Conservation (phyloP, 2,329 filamentous ascomycete genomes). For the Penicillium digitatum region DNA sequence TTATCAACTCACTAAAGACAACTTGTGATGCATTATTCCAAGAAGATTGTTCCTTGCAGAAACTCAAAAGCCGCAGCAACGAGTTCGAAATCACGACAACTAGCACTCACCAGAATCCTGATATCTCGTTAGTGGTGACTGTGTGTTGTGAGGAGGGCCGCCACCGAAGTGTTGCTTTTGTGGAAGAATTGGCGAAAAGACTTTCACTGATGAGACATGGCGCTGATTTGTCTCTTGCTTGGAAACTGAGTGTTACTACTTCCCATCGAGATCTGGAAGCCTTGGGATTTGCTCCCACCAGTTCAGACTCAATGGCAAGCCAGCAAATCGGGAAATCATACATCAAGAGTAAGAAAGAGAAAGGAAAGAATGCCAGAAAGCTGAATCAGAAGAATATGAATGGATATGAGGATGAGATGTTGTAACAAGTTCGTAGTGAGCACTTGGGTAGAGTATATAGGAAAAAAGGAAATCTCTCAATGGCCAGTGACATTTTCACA, state of each 20-base stretch:
- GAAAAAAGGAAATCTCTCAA: neutral
- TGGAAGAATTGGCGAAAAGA: neutral
- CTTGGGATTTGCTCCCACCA: neutral
- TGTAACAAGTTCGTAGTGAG: neutral
- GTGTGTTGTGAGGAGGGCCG: constrained; percentile 12
- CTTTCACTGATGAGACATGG: neutral
- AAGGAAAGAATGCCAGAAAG: neutral
- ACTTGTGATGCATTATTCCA: neutral
- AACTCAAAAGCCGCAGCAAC: neutral
- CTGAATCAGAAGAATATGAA: neutral
- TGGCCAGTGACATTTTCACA: neutral
- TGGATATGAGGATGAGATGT: neutral
- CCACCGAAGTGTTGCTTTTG: constrained; percentile 9
- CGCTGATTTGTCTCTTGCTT: neutral
- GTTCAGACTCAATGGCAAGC: neutral
- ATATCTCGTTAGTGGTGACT: constrained; percentile 2
- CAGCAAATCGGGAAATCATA: neutral
- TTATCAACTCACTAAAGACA: neutral
- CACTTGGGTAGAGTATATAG: neutral
- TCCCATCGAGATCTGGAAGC: neutral
- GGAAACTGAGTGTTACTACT: neutral
- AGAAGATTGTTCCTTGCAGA: neutral
- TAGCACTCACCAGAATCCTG: neutral
- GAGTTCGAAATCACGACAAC: neutral
- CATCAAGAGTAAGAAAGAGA: neutral